Base-by-base conservation (phyloP, 441 rosid genomes). In the Capsella rubella region DNA sequence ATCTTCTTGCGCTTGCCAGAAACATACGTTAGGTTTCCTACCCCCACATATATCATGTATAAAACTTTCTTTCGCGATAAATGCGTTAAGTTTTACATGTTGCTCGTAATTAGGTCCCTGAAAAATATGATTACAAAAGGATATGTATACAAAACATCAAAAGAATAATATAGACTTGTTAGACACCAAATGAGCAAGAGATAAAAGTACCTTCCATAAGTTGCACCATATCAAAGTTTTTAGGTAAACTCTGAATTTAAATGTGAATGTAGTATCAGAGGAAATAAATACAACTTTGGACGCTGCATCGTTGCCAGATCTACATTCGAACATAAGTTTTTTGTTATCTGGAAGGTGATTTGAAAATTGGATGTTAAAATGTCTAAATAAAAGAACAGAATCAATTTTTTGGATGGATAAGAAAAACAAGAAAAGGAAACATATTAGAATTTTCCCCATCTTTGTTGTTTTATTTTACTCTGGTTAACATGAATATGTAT, bases 201-300 rank as follows among this genome's bases (percentile, higher is more conserved):
- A 0, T 34, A 21, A 52, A 54, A 32, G 3, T 12, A 74, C 75
- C 75, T 55, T 35, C 65, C 75, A 64, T 10, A 76, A 7, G 3
- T 69, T 27, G 13, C 71, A 76, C 75, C 75, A 62, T 53, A 68
- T 53, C 65, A 69, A 75, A 35, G 52, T 53, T 35, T 9, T 75
- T 13, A 37, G 45, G 2, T 0, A 54, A 37, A 69, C 0, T 11
- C 0, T 21, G 27, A 59, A 59, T 6, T 21, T 37, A 1, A 37
- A 1, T 18, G 32, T 59, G n/a, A 2, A 39, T 0, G 1, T 1
- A 1, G 0, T 0, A 31, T 74, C 18, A 18, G 9, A 16, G 3
- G 1, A 8, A 50, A 59, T 25, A 60, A 40, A 67, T 0, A 0
- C 2, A 52, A 40, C 47, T 11, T 4, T 0, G 6, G 16, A n/a